Evolutionary conservation across 2,329 filamentous ascomycete species (phyloP), one percentile per base, ranked within the genome.

Genomic region (Colletotrichum tanaceti): DNA sequence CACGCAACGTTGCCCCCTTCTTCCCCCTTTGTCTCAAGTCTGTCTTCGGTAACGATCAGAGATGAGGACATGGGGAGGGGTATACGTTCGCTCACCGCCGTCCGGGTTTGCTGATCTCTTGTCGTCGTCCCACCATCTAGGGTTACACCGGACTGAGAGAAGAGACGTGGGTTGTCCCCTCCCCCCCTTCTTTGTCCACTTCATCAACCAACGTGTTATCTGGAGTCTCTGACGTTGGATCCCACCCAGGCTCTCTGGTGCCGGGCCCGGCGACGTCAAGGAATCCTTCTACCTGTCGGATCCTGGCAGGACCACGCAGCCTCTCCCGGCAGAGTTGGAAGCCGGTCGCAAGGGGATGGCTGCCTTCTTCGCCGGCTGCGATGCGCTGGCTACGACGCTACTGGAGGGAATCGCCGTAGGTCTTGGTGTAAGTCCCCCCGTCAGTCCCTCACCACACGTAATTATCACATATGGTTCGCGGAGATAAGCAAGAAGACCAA

Each of bases 321-420:
- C 38, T 20, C 68, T 71, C 4, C 70, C 70, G 13, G 28, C 61
- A 6, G 53, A 61, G 35, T 49, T 71, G 39, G 70, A 70, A 20
- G 14, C 14, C 6, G 55, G 53, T 16, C 63, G 70, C 6, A 38
- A 53, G 10, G 39, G 20, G 10, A 32, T 71, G 41, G 28, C 68
- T 1, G 53, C 35, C 13, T 71, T 71, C 50, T 71, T 70, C 50
- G 28, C 55, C 3, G 60, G 35, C 44, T 71, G 63, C 18, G 68
- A 68, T 14, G 14, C 14, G 3, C 44, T 70, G 14, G 63, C 68
- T 5, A 68, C 65, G 46, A 70, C 46, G 1, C 41, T 71, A 11
- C 22, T 71, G 22, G 60, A 68, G 38, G 70, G 59, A 1, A 91
- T 98, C 54, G 93, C 91, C 41, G 83, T 91, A 7, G 94, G 93